These are phyloP conservation scores for Oryza glaberrima DNA, from an alignment of 176 grass and related monocot genomes.

Conservation along the genomic window DNA sequence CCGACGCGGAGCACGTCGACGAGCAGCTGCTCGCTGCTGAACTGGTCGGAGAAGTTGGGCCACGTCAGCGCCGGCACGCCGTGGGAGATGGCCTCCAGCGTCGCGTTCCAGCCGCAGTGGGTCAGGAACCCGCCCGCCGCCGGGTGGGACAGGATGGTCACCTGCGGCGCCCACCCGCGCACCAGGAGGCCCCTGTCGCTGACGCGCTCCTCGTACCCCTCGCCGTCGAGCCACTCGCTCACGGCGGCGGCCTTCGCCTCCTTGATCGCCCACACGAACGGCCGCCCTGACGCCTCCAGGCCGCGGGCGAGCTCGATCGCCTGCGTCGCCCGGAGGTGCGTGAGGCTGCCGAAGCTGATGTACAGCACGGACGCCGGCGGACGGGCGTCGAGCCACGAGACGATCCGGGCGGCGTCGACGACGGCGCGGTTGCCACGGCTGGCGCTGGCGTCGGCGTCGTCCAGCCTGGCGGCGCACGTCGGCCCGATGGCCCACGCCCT, in stretches of 20 bases:
- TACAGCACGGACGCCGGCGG: slow-evolving; percentile 40
- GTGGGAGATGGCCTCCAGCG: slow-evolving; percentile 29
- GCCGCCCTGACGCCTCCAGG: slow-evolving; percentile 41
- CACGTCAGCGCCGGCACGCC: slow-evolving; percentile 51
- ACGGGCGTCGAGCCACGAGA: slow-evolving; percentile 38
- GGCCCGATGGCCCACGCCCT: slow-evolving; percentile 48
- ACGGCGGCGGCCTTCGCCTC: not conserved
- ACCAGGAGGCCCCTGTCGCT: slow-evolving; percentile 32
- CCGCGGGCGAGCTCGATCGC: slow-evolving; percentile 55
- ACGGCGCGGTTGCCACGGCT: slow-evolving; percentile 20
- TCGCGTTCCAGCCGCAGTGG: slow-evolving; percentile 49
- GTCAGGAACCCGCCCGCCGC: slow-evolving; percentile 42
- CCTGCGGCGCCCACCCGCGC: slow-evolving; percentile 57
- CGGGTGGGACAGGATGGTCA: slow-evolving; percentile 54
- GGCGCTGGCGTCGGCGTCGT: not conserved
- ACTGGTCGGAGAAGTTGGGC: slow-evolving; percentile 49
- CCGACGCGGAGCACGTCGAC: slow-evolving; percentile 51
- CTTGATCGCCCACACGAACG: slow-evolving; percentile 58
- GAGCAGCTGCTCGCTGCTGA: slow-evolving; percentile 47
- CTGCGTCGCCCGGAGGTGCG: slow-evolving; percentile 18
- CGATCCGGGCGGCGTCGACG: not conserved
- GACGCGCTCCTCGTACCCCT: slow-evolving; percentile 36
- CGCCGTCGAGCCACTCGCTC: slow-evolving; percentile 14
- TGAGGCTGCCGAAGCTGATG: slow-evolving; percentile 66
- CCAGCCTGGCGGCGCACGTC: not conserved